A percentile compares a stretch with the other conserved stretches of the same genome.
These are phyloP conservation scores for Helotiales sp. DNA, from an alignment of 2,329 filamentous ascomycete genomes.

Conservation along the genomic window DNA sequence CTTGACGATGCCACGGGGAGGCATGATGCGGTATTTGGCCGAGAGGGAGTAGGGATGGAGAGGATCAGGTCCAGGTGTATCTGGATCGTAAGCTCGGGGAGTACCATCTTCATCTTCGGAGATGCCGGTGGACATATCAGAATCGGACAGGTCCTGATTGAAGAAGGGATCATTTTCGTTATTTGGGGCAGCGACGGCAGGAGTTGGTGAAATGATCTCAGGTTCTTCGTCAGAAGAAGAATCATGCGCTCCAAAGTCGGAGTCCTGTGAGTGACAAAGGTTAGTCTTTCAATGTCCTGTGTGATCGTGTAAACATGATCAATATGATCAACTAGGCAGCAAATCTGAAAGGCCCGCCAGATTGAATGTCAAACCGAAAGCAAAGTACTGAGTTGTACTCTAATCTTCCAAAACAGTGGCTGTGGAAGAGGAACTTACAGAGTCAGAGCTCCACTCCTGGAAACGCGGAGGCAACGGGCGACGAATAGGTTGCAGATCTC, in stretches of 20 bases:
- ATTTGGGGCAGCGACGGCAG: too few species aligned
- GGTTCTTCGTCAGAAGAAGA: background rate
- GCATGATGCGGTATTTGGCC: slow-evolving; percentile 6
- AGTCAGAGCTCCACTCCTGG: background rate
- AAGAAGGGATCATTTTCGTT: background rate
- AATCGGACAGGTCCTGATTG: slow-evolving; percentile 4
- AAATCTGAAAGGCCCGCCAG: background rate
- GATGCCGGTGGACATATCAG: background rate
- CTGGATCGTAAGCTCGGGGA: background rate
- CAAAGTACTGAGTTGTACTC: background rate
- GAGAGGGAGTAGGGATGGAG: background rate
- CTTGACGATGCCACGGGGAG: slow-evolving; percentile 1
- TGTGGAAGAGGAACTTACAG: background rate
- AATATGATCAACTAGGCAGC: background rate
- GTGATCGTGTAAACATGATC: too few species aligned
- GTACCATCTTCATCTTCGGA: background rate
- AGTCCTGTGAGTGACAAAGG: background rate
- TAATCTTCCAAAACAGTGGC: background rate
- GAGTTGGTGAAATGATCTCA: too few species aligned
- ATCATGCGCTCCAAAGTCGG: background rate
- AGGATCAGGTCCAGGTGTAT: background rate
- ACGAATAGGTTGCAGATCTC: background rate
- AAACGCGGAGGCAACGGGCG: background rate
- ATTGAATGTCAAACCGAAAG: background rate
- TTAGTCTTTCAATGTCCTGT: background rate